Base-by-base conservation (phyloP, 768 basidiomycete genomes). In the Naematelia aurantialba region DNA sequence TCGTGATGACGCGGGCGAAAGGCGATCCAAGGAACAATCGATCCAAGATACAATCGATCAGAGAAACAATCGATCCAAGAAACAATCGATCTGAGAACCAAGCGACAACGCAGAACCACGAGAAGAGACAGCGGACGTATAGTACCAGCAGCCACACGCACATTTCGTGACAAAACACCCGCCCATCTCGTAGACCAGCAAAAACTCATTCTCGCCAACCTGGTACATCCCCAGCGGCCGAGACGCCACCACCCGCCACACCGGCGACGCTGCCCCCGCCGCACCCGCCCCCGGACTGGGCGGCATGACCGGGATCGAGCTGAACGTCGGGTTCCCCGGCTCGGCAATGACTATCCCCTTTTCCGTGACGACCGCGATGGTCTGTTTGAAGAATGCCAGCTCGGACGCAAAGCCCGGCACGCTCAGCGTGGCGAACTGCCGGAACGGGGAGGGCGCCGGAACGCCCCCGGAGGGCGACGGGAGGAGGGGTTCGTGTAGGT, bases 161-260 rank as follows among this genome's bases (percentile, higher is more conserved):
- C 69, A 69, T 39, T 74, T 74, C 2, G 67, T 71, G 2, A 74
- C 72, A 51, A 67, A 71, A 59, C 69, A 74, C 5, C 65, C 69
- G 5, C 72, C 72, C 60, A 62, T 62, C 8, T 71, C 63, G 42
- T 74, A 74, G 0, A 63, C 69, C 58, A 74, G 52, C 48, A 69
- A 39, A 58, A 74, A 74, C 57, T 74, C 72, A 45, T 66, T 66
- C 62, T 74, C 69, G n/a, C 49, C 65, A 24, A 71, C 54, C 49
- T 74, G 72, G 56, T 67, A 71, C 72, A 74, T 74, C 5, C 52
- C 66, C 58, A 74, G 19, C 11, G 72, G 63, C 48, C 56, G 66
- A 10, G 59, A 60, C 5, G 21, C 14, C 24, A 31, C 34, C 24
- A 30, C 44, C 46, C 14, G 60, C 55, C 63, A 73, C 62, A 24